Conservation (phyloP, 2,329 filamentous ascomycete genomes). For the Aspergillus japonicus region DNA sequence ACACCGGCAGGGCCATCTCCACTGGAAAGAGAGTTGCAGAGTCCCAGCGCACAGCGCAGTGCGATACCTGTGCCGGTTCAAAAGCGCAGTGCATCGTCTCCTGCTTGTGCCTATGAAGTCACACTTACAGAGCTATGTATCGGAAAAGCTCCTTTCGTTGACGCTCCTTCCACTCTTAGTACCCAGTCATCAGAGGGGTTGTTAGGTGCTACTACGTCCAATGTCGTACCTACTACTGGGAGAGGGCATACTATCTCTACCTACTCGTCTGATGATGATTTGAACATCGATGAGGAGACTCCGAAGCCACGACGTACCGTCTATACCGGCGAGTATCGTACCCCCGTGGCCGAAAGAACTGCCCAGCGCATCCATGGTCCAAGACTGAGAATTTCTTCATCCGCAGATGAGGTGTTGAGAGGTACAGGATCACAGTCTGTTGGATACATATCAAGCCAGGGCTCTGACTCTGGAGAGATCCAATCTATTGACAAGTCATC, state of each 20-base stretch:
- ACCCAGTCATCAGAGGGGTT: background rate
- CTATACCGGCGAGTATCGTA: constrained; percentile 27
- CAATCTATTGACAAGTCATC: constrained; percentile 1
- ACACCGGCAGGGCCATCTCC: constrained; percentile 4
- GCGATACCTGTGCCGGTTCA: constrained; percentile 17
- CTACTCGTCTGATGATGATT: too few species aligned
- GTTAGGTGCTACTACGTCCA: background rate
- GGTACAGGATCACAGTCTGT: constrained; percentile 12
- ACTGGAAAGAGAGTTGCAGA: constrained; percentile 13
- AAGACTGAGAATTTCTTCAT: constrained; percentile 26
- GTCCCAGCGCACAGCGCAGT: constrained; percentile 14
- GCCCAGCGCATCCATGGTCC: constrained; percentile 20
- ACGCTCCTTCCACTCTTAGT: constrained; percentile 13
- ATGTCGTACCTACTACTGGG: background rate
- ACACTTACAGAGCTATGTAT: background rate
- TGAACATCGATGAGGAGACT: constrained; percentile 28
- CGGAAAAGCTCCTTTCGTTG: constrained; percentile 8
- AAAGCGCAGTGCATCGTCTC: constrained; percentile 9
- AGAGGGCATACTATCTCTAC: background rate
- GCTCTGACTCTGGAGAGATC: background rate
- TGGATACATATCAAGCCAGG: constrained; percentile 1
- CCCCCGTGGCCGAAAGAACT: constrained; percentile 7
- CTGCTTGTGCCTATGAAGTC: background rate
- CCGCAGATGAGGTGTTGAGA: constrained; percentile 30
- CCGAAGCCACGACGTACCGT: constrained; percentile 24